Evolutionary conservation across 2,329 filamentous ascomycete genomes (phyloP).

Genomic region (Paecilomyces variotii): DNA sequence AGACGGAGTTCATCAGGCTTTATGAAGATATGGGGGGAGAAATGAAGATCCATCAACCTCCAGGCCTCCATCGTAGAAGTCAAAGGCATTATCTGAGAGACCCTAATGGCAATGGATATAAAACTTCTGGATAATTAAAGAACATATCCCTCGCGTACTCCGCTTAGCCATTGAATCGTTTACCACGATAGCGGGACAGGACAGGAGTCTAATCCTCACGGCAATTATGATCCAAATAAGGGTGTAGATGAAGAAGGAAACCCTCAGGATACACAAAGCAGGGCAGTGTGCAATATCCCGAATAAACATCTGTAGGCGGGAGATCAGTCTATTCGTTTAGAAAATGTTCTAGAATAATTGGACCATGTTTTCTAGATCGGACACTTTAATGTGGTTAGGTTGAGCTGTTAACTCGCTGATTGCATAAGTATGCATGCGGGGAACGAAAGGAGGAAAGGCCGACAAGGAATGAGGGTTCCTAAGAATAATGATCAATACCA

Average conservation of each 20-base stretch:
- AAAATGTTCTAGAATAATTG: neutral
- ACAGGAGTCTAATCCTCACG: neutral
- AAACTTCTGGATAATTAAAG: no score
- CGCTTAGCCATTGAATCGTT: neutral
- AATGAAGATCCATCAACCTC: constrained; percentile 31
- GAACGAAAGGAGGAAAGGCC: neutral
- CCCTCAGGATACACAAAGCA: neutral
- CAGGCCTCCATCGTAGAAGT: constrained; percentile 27
- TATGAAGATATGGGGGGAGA: constrained; percentile 32
- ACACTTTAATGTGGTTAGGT: neutral
- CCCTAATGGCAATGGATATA: no score
- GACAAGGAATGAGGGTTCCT: neutral
- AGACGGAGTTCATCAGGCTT: constrained; percentile 41
- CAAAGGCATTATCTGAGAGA: neutral
- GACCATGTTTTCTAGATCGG: neutral
- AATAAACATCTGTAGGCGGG: neutral
- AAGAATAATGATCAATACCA: neutral
- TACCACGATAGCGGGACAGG: no score
- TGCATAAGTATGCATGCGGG: neutral
- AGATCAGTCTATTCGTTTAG: neutral
- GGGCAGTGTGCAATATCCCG: neutral
- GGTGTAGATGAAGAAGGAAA: neutral
- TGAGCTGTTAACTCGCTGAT: neutral
- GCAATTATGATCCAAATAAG: neutral
- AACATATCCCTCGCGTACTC: neutral